A percentile compares a stretch with the other conserved stretches of the same genome.
These are phyloP conservation scores for Lunularia cruciata DNA, from an alignment of 225 moss, liverwort and hornwort genomes.

Conservation along the genomic window DNA sequence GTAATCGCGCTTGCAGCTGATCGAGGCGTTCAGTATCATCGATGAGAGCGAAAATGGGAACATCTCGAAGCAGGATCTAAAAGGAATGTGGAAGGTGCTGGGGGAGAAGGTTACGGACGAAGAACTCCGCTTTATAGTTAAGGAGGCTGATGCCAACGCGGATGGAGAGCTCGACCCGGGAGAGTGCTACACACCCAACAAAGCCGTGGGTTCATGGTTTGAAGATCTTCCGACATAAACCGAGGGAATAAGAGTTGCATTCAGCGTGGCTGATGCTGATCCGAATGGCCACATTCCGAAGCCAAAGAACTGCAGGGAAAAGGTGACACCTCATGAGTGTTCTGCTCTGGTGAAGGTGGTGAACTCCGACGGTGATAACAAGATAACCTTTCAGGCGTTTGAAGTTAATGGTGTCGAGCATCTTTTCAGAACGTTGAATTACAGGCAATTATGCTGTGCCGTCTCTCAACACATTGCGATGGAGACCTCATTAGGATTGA, in stretches of 20 bases:
- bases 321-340: too few relatives aligned
- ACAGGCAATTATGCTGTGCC: too few relatives aligned
- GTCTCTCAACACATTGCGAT: too few relatives aligned
- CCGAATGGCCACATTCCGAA: slow-evolving; percentile 54
- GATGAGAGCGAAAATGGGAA: slow-evolving; percentile 56
- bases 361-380: too few relatives aligned
- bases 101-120: slow-evolving; percentile 41
- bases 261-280: slow-evolving; percentile 55
- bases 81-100: slow-evolving; percentile 36
- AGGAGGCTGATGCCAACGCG: slow-evolving; percentile 50
- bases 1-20: not conserved
- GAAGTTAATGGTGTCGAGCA: too few relatives aligned
- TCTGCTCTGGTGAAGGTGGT: too few relatives aligned
- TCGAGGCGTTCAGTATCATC: slow-evolving; percentile 45
- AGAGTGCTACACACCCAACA: slow-evolving; percentile 47
- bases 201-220: slow-evolving; percentile 5
- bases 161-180: slow-evolving; percentile 57
- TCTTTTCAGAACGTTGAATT: too few relatives aligned
- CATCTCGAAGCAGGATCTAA: slow-evolving; percentile 47
- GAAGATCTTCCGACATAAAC: not conserved
- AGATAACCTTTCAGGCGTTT: too few relatives aligned
- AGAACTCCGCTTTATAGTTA: slow-evolving; percentile 45
- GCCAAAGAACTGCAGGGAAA: slow-evolving; percentile 36
- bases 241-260: slow-evolving; percentile 51
- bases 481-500: too few relatives aligned